Evolutionary conservation across 2,329 filamentous ascomycete species (phyloP).

Genomic region (Xylaria sp.): DNA sequence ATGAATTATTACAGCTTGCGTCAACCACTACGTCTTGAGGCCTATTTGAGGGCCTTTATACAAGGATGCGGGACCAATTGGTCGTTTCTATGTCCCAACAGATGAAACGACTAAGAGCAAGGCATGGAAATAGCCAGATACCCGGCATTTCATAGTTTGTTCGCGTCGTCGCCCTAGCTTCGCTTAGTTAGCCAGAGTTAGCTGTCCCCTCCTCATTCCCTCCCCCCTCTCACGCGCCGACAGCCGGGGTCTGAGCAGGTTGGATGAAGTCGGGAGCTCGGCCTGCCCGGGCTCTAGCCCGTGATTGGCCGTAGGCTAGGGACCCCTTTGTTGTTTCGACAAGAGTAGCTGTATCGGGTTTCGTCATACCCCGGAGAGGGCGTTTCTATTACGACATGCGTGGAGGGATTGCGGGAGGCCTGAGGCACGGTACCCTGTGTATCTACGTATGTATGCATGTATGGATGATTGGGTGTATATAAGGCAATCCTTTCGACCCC

Average conservation of each 20-base stretch:
- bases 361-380: constrained; percentile 15
- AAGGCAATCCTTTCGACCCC: constrained; percentile 12
- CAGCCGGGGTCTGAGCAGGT: constrained; percentile 3
- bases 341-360: not conserved
- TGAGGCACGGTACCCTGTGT: not conserved
- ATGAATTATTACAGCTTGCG: not conserved
- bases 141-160: not conserved
- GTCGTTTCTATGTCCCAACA: not conserved
- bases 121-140: not conserved
- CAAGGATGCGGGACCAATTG: not conserved
- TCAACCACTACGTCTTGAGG: not conserved
- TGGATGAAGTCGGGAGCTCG: not conserved
- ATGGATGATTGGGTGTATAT: constrained; percentile 2
- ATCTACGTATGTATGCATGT: too few species aligned
- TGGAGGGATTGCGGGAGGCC: not conserved
- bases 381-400: not conserved
- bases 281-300: not conserved
- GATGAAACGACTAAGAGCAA: not conserved
- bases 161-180: constrained; percentile 8
- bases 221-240: not conserved
- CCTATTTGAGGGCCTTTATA: not conserved
- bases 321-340: constrained; percentile 9
- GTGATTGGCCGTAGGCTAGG: not conserved
- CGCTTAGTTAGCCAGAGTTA: constrained; percentile 1
- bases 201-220: not conserved